Evolutionary conservation across 2,329 filamentous ascomycete species (phyloP), one percentile per base, ranked within the genome.

Genomic region (Westerdykella ornata): DNA sequence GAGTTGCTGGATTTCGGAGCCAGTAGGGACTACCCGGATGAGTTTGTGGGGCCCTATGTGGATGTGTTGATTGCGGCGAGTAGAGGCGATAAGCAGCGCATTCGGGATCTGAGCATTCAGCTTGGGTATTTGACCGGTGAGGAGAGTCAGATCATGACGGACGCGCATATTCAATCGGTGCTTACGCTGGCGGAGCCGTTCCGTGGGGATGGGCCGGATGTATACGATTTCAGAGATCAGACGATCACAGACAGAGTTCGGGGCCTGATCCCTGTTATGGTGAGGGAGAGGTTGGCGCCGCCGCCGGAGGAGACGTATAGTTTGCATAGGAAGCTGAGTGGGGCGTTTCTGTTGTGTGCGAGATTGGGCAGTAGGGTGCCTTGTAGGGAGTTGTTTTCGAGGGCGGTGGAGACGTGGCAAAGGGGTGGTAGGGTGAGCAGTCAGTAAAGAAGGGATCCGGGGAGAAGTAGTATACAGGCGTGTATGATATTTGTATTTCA

Each of bases 291-390:
- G 28, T 70, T 98, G 15, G 81, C 87, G 13, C 90, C 92, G 17
- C 92, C 94, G 17, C 92, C 92, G 0, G 94, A 98, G 69, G 92
- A 98, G 73, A 98, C 92, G 39, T 98, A 98, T 62, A 90, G 84
- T 62, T 68, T 98, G 57, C 92, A 98, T 67, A 79, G 92, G 46
- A 98, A 98, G 71, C 70, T 98, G 41, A 95, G 88, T 63, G 92
- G 92, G 0, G 94, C 92, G 0, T 98, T 98, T 62, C 68, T 98
- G 57, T 73, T 98, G 14, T 98, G 92, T 65, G 89, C 92, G 0
- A 78, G 81, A 51, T 65, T 98, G 45, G 88, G 87, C 3, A 95
- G 88, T 63, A 76, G 80, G 49, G 89, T 98, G 2, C 73, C 74
- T 43, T 96, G 90, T 55, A 79, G 84, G 48, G 81, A 85, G 44